Base-by-base conservation (phyloP, 768 basidiomycete species). In the Mycena vitilis region DNA sequence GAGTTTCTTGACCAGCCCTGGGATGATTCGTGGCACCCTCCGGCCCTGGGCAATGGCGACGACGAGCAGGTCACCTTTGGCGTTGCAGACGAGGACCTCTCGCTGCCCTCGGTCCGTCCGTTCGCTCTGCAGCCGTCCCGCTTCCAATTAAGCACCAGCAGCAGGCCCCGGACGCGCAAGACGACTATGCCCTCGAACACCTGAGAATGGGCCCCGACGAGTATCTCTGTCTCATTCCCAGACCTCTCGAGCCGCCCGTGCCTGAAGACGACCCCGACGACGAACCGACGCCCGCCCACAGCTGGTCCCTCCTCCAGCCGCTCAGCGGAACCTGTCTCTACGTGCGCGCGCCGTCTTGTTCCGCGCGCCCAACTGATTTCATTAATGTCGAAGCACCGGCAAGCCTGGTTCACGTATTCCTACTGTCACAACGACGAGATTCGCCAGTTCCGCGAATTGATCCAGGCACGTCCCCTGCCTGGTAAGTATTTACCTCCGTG, bases 331-430 rank as follows among this genome's bases (percentile, higher is more conserved):
- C 85, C 65, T 96, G 95, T 80, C 87, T 96, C 79, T 95, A 95
- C 81, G 94, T 95, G 83, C 77, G 92, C 85, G 71, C 73, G 67
- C 73, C 74, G 71, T 71, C 69, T 76, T 75, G 71, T 75, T 76
- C 73, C 65, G 47, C 55, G 64, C 49, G 23, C 8, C 15, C 51
- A 60, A 55, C 73, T 78, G 78, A 80, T 73, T 69, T 76, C 78
- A 73, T 81, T 77, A 70, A 56, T 75, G 66, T 73, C 61, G 70
- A 81, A 95, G 91, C 89, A 91, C 77, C 89, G 89, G 73, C 93
- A 95, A 83, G 89, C 91, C 45, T 98, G 96, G 96, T 99, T 98
- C 83, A 99, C 96, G 44, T 99, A 99, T 81, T 91, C 95, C 56
- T 98, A 94, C 79, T 95, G 97, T 82, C 96, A 99, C 82, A 94